A percentile compares a stretch with the other conserved stretches of the same genome.
phyloP scores from a whole-genome alignment of 1,139 yeast genomes.

The Pichia sp. region DNA sequence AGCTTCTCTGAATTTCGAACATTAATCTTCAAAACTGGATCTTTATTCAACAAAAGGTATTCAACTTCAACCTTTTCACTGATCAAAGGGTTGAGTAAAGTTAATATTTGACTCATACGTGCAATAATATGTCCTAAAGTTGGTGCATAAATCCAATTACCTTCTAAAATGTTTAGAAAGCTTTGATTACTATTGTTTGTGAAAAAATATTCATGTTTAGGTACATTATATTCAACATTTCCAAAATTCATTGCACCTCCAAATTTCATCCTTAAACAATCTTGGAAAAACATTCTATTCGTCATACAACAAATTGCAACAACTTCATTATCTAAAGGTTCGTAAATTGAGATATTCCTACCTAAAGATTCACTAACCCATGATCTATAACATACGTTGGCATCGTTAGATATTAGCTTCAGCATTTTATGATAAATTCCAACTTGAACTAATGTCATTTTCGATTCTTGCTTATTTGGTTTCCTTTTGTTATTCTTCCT shows the following conservation, averaged over 20 bases:
- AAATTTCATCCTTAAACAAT: constrained; percentile 38
- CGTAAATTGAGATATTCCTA: constrained; percentile 42
- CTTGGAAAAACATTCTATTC: constrained; percentile 33
- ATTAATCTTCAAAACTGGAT: no score
- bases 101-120: constrained; percentile 44
- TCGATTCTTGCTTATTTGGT: constrained; percentile 36
- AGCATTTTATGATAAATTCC: constrained; percentile 45
- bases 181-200: constrained; percentile 10
- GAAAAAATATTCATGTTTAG: constrained; percentile 4
- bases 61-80: constrained; percentile 41
- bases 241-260: constrained; percentile 41
- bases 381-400: constrained; percentile 28
- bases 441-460: constrained; percentile 48
- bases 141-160: constrained; percentile 45
- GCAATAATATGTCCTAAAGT: constrained; percentile 53
- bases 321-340: constrained; percentile 38
- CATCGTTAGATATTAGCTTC: constrained; percentile 29
- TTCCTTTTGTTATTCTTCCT: constrained; percentile 34
- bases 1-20: no score
- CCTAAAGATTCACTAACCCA: constrained; percentile 40
- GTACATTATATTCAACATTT: constrained; percentile 6
- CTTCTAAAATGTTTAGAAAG: constrained; percentile 16
- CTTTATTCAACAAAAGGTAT: no score
- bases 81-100: constrained; percentile 30
- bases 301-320: constrained; percentile 33